Conservation (phyloP, 139 green algal genomes). For the Coelastrella sp. region DNA sequence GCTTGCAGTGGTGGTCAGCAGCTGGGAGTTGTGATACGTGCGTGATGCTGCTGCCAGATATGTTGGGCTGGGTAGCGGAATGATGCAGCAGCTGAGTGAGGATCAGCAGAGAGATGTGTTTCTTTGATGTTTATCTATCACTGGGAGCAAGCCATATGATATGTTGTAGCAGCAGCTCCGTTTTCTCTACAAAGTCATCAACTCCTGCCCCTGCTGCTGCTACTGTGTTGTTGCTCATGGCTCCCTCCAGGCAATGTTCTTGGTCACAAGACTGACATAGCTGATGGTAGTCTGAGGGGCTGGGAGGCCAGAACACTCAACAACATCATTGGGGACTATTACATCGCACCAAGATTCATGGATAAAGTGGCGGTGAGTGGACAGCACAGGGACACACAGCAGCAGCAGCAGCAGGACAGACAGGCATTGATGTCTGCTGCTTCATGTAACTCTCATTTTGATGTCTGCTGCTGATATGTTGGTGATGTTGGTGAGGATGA, state of each 20-base stretch:
- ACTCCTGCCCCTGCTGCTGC: background rate
- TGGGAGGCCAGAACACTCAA: conserved; percentile 74
- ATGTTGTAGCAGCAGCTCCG: no score
- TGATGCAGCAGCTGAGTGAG: background rate
- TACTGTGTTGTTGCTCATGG: background rate
- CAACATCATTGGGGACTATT: conserved; percentile 91
- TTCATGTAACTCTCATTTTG: no score
- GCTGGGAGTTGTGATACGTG: no score
- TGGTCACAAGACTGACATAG: conserved; percentile 82
- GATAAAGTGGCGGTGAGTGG: conserved; percentile 74
- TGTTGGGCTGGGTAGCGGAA: no score
- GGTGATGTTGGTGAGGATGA: no score
- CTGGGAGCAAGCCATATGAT: no score
- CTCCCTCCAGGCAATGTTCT: conserved; percentile 69
- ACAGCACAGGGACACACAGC: no score
- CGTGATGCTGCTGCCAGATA: no score
- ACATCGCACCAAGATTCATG: conserved; percentile 85
- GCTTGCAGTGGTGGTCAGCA: background rate
- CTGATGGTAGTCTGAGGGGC: conserved; percentile 73
- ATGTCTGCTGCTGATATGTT: no score
- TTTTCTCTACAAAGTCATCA: no score
- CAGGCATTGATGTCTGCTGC: no score
- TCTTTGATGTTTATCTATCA: no score
- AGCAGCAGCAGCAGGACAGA: background rate
- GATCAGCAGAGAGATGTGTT: background rate